These are phyloP conservation scores for Fagopyrum esculentum DNA, from an alignment of 148 eudicot species.

Conservation along the genomic window DNA sequence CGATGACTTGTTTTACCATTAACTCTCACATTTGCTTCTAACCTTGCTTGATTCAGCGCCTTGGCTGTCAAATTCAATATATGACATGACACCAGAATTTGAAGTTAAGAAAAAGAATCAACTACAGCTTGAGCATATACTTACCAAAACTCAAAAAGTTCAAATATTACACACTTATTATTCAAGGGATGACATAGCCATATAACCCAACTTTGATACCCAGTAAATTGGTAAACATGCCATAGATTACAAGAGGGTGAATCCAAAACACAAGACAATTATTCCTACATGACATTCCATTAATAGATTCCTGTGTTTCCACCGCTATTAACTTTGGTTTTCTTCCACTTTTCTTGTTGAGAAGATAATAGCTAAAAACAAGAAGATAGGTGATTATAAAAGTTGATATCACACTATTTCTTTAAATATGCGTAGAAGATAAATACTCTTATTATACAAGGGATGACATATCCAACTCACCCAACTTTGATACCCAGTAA, in stretches of 20 bases:
- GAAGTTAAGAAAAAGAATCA: background rate
- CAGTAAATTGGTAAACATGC: background rate
- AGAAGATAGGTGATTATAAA: too few relatives aligned
- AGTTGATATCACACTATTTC: too few relatives aligned
- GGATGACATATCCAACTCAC: too few relatives aligned
- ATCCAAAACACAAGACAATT: too few relatives aligned
- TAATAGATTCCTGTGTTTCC: too few relatives aligned
- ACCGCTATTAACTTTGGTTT: too few relatives aligned
- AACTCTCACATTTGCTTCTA: constrained; percentile 77
- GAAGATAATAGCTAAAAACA: too few relatives aligned
- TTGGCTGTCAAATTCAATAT: constrained; percentile 40
- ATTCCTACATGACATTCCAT: too few relatives aligned
- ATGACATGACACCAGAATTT: background rate
- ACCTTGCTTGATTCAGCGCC: constrained; percentile 62
- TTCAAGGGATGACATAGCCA: background rate
- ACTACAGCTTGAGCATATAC: background rate
- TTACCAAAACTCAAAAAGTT: background rate
- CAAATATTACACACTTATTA: background rate
- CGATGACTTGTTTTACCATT: constrained; percentile 32
- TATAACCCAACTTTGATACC: background rate
- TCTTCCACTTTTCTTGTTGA: background rate
- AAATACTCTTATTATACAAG: too few relatives aligned
- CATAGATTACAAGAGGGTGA: background rate
- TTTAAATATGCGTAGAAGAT: too few relatives aligned
- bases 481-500: background rate